phyloP scores from a whole-genome alignment of 257 asterid species.

The Scutellaria baicalensis region DNA sequence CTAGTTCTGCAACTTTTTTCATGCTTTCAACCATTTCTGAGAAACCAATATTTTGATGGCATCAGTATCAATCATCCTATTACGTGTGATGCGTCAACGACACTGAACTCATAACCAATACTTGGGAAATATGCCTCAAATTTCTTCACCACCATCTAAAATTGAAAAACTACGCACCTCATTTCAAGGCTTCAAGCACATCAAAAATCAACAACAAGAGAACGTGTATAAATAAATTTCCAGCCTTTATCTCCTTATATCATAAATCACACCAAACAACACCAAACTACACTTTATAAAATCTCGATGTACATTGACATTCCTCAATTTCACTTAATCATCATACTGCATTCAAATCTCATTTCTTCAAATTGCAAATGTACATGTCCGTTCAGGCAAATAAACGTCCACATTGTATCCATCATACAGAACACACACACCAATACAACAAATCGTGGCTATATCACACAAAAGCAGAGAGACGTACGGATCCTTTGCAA shows the following conservation, averaged over 20 bases:
- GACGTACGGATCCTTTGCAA: slow-evolving; percentile 11
- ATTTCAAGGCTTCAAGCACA: not conserved
- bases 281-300: not conserved
- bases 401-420: slow-evolving; percentile 1
- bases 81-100: not conserved
- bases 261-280: not conserved
- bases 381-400: not conserved
- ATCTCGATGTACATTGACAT: not conserved
- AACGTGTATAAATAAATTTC: not conserved
- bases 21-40: slow-evolving; percentile 80
- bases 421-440: not conserved
- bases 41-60: not conserved
- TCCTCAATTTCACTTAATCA: not conserved
- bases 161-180: not conserved
- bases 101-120: not conserved
- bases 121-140: not conserved
- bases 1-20: slow-evolving; percentile 67
- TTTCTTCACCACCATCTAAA: not conserved
- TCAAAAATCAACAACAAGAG: not conserved
- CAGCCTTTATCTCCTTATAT: not conserved
- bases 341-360: not conserved
- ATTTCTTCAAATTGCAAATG: not conserved
- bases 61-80: not conserved
- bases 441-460: not conserved
- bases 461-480: not conserved